Evolutionary conservation across 2,329 filamentous ascomycete genomes (phyloP).

Genomic region (Knufia fluminis): DNA sequence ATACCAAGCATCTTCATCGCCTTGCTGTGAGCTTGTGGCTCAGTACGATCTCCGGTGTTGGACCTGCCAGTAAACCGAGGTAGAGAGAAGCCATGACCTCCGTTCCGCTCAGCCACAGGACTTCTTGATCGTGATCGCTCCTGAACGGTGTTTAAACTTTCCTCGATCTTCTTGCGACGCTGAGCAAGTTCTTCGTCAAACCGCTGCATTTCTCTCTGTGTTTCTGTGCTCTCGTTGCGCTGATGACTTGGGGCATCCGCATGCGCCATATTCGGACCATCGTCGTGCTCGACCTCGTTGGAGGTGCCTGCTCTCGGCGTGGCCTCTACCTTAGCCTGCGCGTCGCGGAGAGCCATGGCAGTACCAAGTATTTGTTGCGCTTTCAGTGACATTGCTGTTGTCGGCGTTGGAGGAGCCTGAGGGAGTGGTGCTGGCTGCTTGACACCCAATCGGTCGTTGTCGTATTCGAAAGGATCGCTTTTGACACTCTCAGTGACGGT

Average conservation of each 20-base stretch:
- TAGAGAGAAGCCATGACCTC: conserved; percentile 14
- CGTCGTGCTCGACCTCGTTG: conserved; percentile 10
- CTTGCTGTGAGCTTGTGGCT: conserved; percentile 28
- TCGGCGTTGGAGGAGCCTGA: conserved; percentile 10
- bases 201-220: conserved; percentile 39
- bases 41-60: conserved; percentile 30
- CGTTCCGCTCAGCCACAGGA: conserved; percentile 31
- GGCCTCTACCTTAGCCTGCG: background rate
- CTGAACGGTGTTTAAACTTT: conserved; percentile 36
- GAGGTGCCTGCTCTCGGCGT: conserved; percentile 1
- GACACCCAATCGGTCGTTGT: conserved; percentile 31
- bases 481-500: conserved; percentile 40
- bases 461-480: conserved; percentile 48
- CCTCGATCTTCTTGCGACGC: conserved; percentile 38
- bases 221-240: conserved; percentile 39
- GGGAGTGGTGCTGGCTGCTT: background rate
- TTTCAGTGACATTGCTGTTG: conserved; percentile 26
- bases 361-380: conserved; percentile 31
- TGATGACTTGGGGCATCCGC: conserved; percentile 25
- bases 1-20: conserved; percentile 36
- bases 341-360: conserved; percentile 8
- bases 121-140: conserved; percentile 36
- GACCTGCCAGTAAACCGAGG: conserved; percentile 37
- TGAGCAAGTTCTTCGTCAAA: conserved; percentile 42
- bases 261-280: background rate